Base-by-base conservation (phyloP, 768 basidiomycete species). In the Harrya chromipes region DNA sequence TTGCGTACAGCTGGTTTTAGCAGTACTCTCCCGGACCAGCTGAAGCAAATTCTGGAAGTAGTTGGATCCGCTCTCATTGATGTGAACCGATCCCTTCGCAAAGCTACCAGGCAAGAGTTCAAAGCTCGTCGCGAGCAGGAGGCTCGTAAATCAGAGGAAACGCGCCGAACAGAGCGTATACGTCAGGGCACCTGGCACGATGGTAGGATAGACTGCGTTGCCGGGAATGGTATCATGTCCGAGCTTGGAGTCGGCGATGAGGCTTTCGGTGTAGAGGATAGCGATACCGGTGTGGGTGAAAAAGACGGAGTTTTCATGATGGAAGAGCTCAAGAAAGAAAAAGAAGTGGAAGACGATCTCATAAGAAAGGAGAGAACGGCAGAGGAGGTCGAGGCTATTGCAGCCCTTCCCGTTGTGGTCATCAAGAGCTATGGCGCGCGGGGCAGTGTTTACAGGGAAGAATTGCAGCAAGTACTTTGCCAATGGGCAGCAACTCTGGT, bases 181-280 rank as follows among this genome's bases (percentile, higher is more conserved):
- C 66, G 67, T 17, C 58, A 69, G n/a, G 90, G 90, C 0, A 77
- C 73, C 23, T 94, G 85, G 83, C 91, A 94, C 57, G 94, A 97
- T 62, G 88, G 87, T 9, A 75, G 94, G 43, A 51, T 97, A 29
- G 94, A 95, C 62, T 84, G 82, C 50, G 70, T 94, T 27, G 84
- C 90, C 2, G 94, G 93, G 1, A 93, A 85, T 52, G 94, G 94
- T 2, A 64, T 89, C 41, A 93, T 97, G 71, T 78, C 80, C 43
- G 93, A 94, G 65, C 76, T 97, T 1, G 94, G 93, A 2, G 62
- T 88, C 2, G 93, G 93, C 0, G 81, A 91, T 46, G 93, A 94
- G 65, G 58, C 58, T 4, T 76, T 84, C 54, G 58, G 57, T 9
- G 61, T 60, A 26, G 63, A 64, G 8, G 75, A 79, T 46, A 61